These are phyloP conservation scores for Naematelia encephala DNA, from an alignment of 768 basidiomycete species.

Conservation along the genomic window DNA sequence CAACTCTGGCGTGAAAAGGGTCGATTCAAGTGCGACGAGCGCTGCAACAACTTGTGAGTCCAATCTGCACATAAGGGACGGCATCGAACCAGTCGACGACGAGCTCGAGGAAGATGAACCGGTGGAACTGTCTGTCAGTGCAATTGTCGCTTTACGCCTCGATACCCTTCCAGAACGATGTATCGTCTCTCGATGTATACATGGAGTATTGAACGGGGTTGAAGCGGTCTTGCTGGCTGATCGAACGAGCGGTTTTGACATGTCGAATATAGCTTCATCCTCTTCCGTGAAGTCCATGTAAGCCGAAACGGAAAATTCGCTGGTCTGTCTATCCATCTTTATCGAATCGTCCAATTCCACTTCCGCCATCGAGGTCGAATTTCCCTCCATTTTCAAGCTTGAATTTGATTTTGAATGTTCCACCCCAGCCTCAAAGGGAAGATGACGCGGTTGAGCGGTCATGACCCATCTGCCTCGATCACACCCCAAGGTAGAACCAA, in stretches of 20 bases:
- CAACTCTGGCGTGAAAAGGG: conserved; percentile 23
- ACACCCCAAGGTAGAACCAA: not conserved
- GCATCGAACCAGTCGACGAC: not conserved
- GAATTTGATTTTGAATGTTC: too few species aligned
- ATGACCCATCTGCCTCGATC: conserved; percentile 22
- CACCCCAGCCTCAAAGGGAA: too few species aligned
- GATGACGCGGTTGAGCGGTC: not conserved
- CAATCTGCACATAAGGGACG: conserved; percentile 21
- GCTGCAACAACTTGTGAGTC: conserved; percentile 32
- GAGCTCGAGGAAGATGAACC: conserved; percentile 2
- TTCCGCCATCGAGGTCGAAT: conserved; percentile 3
- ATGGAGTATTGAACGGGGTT: conserved; percentile 28
- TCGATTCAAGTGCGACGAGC: conserved; percentile 15
- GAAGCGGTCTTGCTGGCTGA: conserved; percentile 11
- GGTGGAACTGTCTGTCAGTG: conserved; percentile 1
- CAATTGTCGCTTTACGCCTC: conserved; percentile 4
- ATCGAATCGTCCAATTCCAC: not conserved
- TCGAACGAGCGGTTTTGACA: conserved; percentile 26
- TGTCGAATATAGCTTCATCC: conserved; percentile 26
- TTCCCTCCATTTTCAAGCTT: too few species aligned
- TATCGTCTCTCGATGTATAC: conserved; percentile 16
- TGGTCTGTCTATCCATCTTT: conserved; percentile 5
- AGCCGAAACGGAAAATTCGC: conserved; percentile 13
- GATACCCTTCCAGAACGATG: conserved; percentile 15
- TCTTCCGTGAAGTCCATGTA: conserved; percentile 1